These are phyloP conservation scores for Paramecium sexaurelia DNA, from an alignment of 73 alveolate genomes.

Conservation along the genomic window DNA sequence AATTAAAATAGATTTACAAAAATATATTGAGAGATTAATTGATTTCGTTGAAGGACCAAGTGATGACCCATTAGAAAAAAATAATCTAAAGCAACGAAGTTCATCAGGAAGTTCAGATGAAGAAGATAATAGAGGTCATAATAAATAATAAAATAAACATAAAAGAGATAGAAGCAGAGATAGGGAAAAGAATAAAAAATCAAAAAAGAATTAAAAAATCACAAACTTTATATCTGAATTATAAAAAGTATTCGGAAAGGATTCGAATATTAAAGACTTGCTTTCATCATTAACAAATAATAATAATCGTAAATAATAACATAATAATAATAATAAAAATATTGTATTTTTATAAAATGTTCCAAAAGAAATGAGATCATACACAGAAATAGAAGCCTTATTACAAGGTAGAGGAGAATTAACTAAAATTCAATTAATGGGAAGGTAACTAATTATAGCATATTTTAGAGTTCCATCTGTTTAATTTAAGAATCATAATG, in stretches of 20 bases:
- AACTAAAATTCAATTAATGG: conserved; percentile 14
- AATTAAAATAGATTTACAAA: neutral
- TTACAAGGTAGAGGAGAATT: neutral
- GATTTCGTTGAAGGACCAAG: conserved; percentile 47
- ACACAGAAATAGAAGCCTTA: conserved; percentile 26
- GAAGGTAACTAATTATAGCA: neutral
- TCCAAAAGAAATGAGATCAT: conserved; percentile 39
- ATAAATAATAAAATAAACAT: neutral
- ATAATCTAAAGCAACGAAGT: conserved; percentile 1
- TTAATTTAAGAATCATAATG: neutral
- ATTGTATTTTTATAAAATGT: conserved; percentile 33
- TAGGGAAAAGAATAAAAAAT: conserved; percentile 37
- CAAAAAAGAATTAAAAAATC: conserved; percentile 9
- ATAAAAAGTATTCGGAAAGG: neutral
- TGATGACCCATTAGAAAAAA: conserved; percentile 58
- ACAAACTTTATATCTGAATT: neutral
- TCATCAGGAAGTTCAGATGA: conserved; percentile 54
- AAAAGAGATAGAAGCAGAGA: conserved; percentile 61
- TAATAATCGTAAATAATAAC: neutral
- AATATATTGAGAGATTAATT: conserved; percentile 28
- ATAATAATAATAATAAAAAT: neutral
- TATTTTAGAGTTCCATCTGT: conserved; percentile 8
- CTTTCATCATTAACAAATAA: neutral
- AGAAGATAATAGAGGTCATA: conserved; percentile 40
- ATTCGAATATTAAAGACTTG: neutral